Evolutionary conservation across 768 basidiomycete genomes (phyloP).

Genomic region (Fibroporia radiculosa): DNA sequence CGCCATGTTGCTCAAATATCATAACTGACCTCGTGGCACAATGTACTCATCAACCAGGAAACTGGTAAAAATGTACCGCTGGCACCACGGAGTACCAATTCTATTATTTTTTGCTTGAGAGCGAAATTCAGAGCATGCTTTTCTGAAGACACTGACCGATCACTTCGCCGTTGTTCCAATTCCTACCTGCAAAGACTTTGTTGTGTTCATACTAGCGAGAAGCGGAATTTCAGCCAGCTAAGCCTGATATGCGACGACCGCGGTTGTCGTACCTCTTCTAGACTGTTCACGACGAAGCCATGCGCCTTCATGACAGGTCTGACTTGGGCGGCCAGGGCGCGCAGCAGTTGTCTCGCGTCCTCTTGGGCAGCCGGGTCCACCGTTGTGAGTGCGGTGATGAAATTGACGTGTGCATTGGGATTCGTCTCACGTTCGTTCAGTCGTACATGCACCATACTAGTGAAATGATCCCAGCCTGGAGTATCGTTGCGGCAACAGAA

Average conservation of each 20-base stretch:
- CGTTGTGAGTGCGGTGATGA: slow-evolving; percentile 53
- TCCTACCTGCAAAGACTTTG: slow-evolving; percentile 69
- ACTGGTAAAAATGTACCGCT: slow-evolving; percentile 55
- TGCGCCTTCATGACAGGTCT: slow-evolving; percentile 76
- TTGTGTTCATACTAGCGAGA: slow-evolving; percentile 87
- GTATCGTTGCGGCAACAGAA: background rate
- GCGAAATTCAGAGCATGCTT: background rate
- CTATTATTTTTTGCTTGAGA: slow-evolving; percentile 27
- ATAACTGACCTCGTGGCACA: slow-evolving; percentile 71
- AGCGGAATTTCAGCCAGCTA: background rate
- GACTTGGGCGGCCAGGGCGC: slow-evolving; percentile 78
- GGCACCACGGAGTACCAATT: slow-evolving; percentile 63
- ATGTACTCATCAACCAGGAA: slow-evolving; percentile 64
- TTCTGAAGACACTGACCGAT: slow-evolving; percentile 40
- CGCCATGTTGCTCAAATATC: background rate
- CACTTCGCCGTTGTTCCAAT: slow-evolving; percentile 81
- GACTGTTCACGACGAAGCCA: slow-evolving; percentile 66
- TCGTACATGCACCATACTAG: slow-evolving; percentile 62
- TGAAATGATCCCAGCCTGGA: background rate
- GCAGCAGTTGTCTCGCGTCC: slow-evolving; percentile 62
- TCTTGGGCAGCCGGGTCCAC: slow-evolving; percentile 39
- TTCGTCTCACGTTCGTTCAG: slow-evolving; percentile 62
- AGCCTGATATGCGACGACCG: background rate
- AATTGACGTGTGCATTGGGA: slow-evolving; percentile 74
- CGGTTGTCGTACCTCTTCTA: slow-evolving; percentile 58